phyloP scores from a whole-genome alignment of 164 flowering plant genomes.

The Sedum album region DNA sequence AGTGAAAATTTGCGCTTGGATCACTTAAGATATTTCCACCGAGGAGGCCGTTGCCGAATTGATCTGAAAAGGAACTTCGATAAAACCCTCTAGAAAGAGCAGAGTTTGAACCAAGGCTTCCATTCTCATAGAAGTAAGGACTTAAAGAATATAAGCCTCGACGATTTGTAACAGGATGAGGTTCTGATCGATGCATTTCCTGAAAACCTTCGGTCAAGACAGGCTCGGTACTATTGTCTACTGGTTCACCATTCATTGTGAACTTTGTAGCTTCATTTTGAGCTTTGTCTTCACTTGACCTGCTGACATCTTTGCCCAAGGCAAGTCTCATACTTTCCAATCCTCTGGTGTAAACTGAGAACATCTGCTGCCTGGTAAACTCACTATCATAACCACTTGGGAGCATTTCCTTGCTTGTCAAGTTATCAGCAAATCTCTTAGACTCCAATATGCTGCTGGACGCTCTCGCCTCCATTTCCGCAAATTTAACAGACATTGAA shows the following conservation, averaged over 20 bases:
- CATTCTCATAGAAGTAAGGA: background rate
- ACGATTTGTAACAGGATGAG: background rate
- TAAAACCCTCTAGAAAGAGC: background rate
- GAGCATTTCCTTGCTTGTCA: background rate
- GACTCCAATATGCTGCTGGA: background rate
- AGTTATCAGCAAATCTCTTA: background rate
- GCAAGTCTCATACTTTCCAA: background rate
- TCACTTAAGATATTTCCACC: background rate
- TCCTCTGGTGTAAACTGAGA: background rate
- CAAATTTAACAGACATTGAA: background rate
- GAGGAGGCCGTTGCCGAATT: background rate
- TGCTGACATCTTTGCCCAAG: background rate
- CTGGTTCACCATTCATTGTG: background rate
- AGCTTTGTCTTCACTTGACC: background rate
- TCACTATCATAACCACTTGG: background rate
- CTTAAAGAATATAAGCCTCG: background rate
- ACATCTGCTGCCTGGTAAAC: background rate
- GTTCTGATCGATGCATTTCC: background rate
- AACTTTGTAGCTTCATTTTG: background rate
- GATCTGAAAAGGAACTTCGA: background rate
- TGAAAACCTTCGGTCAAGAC: background rate
- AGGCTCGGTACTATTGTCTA: background rate
- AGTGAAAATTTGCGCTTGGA: background rate
- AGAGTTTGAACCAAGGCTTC: background rate
- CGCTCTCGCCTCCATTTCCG: background rate